These are phyloP conservation scores for Trichophaea hybrida DNA, from an alignment of 2,329 filamentous ascomycete species.

Conservation along the genomic window DNA sequence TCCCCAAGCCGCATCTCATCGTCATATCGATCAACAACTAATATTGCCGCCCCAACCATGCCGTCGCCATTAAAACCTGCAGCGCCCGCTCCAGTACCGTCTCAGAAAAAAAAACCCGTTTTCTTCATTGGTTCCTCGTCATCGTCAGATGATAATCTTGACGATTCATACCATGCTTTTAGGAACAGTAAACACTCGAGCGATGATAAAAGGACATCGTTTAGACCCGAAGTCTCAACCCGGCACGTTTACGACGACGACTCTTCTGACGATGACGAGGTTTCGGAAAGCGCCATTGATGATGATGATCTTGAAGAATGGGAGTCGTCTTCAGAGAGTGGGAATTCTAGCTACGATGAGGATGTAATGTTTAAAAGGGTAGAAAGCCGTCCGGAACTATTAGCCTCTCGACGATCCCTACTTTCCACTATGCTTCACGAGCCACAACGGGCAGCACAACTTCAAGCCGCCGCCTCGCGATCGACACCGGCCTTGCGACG, in stretches of 20 bases:
- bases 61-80: not conserved
- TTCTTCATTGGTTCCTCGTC: constrained; percentile 35
- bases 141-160: constrained; percentile 29
- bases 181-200: constrained; percentile 6
- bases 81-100: constrained; percentile 29
- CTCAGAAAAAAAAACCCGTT: constrained; percentile 53
- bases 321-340: constrained; percentile 65
- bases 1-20: constrained; percentile 60
- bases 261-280: constrained; percentile 46
- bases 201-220: constrained; percentile 63
- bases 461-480: constrained; percentile 50
- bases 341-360: constrained; percentile 68
- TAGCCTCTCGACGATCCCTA: constrained; percentile 66
- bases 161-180: constrained; percentile 28
- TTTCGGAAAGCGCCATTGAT: constrained; percentile 72
- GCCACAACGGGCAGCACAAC: constrained; percentile 53
- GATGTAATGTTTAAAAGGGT: constrained; percentile 73
- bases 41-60: constrained; percentile 38
- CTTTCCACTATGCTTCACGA: constrained; percentile 82
- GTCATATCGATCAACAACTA: constrained; percentile 48
- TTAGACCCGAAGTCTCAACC: constrained; percentile 60
- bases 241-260: constrained; percentile 48
- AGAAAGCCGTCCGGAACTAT: constrained; percentile 57
- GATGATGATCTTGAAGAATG: constrained; percentile 48
- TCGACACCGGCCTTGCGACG: constrained; percentile 44